Evolutionary conservation across 2,329 filamentous ascomycete species (phyloP).

Genomic region (Beauveria scarabaeidicola): DNA sequence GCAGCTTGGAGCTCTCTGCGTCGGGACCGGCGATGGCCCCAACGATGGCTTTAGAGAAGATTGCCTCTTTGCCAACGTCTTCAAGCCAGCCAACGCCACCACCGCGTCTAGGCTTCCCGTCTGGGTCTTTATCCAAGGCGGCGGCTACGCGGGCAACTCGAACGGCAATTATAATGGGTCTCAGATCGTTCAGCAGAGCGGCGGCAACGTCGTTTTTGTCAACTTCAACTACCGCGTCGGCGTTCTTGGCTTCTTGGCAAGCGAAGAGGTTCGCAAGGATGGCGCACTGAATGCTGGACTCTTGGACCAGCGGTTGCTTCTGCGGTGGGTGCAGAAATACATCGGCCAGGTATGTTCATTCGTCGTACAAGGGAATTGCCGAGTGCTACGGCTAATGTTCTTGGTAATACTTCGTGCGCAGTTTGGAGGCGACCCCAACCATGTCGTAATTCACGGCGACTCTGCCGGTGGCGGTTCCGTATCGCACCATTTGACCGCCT

Average conservation of each 20-base stretch:
- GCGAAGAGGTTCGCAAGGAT: slow-evolving; percentile 42
- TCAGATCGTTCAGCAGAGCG: slow-evolving; percentile 35
- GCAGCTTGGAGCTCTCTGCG: slow-evolving; percentile 38
- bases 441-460: slow-evolving; percentile 53
- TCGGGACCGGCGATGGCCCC: slow-evolving; percentile 25
- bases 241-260: slow-evolving; percentile 53
- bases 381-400: not conserved
- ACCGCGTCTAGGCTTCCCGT: slow-evolving; percentile 26
- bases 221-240: slow-evolving; percentile 58
- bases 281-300: slow-evolving; percentile 56
- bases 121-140: slow-evolving; percentile 35
- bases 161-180: slow-evolving; percentile 46
- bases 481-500: slow-evolving; percentile 41
- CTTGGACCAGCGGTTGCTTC: slow-evolving; percentile 51
- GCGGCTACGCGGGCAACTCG: slow-evolving; percentile 36
- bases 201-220: slow-evolving; percentile 42
- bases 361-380: not conserved
- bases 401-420: slow-evolving; percentile 11
- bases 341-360: slow-evolving; percentile 36
- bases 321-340: slow-evolving; percentile 54
- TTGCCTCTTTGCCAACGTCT: slow-evolving; percentile 41
- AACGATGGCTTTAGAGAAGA: slow-evolving; percentile 28
- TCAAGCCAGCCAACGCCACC: slow-evolving; percentile 30
- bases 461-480: slow-evolving; percentile 54
- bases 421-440: slow-evolving; percentile 51